phyloP scores from a whole-genome alignment of 306 rosid species.

The Lathyrus aphaca region DNA sequence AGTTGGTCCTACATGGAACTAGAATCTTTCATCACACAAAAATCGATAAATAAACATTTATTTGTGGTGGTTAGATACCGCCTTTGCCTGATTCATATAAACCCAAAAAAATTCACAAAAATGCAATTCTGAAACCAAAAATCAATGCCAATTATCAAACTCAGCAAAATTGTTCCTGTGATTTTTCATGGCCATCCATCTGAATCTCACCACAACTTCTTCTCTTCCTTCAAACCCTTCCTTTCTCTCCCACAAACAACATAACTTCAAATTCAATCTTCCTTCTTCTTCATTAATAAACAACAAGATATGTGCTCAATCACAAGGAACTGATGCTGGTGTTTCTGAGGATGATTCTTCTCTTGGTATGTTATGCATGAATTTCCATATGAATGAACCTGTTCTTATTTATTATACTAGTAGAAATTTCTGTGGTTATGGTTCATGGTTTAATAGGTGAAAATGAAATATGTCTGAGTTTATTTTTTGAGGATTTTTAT shows the following conservation, averaged over 20 bases:
- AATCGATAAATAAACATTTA: slow-evolving; percentile 21
- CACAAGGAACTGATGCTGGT: slow-evolving; percentile 62
- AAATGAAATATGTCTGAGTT: slow-evolving; percentile 4
- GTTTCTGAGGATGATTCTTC: slow-evolving; percentile 55
- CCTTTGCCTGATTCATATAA: slow-evolving; percentile 3
- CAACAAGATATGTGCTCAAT: slow-evolving; percentile 54
- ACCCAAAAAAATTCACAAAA: neutral
- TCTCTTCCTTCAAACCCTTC: slow-evolving; percentile 53
- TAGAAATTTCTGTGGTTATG: neutral
- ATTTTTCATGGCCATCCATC: slow-evolving; percentile 61
- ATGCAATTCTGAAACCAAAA: slow-evolving; percentile 16
- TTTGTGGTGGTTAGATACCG: slow-evolving; percentile 46
- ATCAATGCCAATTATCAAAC: slow-evolving; percentile 23
- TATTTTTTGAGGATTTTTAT: slow-evolving; percentile 23
- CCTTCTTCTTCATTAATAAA: slow-evolving; percentile 36
- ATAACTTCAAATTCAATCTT: slow-evolving; percentile 44
- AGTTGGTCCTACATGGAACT: slow-evolving; percentile 20
- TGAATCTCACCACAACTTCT: slow-evolving; percentile 52
- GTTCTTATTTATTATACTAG: too few species aligned
- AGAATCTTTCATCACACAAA: slow-evolving; percentile 26
- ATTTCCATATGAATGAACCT: neutral
- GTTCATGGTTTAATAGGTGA: neutral
- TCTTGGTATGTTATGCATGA: slow-evolving; percentile 48
- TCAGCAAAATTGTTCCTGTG: neutral
- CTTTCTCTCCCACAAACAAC: slow-evolving; percentile 50